Conservation (phyloP, 164 flowering plant genomes). For the Umbilicus rupestris region DNA sequence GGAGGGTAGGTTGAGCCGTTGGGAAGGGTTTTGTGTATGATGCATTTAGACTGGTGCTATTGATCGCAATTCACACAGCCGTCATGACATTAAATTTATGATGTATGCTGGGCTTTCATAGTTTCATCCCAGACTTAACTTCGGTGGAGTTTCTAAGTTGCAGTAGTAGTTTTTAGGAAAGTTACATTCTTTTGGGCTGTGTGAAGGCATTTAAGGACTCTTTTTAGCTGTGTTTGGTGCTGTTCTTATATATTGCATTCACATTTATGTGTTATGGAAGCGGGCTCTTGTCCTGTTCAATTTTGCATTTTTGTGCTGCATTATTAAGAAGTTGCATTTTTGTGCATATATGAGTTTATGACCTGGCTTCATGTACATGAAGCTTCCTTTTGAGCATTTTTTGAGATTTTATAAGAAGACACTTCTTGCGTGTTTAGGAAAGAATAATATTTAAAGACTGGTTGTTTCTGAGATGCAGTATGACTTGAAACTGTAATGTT, state of each 20-base stretch:
- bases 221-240: neutral
- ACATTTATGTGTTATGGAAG: too few species aligned
- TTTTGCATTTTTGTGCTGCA: too few species aligned
- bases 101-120: too few species aligned
- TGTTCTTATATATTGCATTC: too few species aligned
- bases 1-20: neutral
- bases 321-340: neutral
- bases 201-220: neutral
- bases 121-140: too few species aligned
- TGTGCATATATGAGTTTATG: neutral
- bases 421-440: neutral
- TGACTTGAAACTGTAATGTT: conserved; percentile 4
- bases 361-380: neutral
- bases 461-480: too few species aligned
- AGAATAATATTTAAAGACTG: too few species aligned
- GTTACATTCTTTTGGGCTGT: too few species aligned
- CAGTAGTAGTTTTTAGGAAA: too few species aligned
- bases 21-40: neutral
- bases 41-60: neutral
- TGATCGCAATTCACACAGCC: neutral
- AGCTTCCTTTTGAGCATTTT: neutral
- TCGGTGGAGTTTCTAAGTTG: too few species aligned
- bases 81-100: too few species aligned
- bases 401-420: neutral
- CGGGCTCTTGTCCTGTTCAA: too few species aligned